phyloP scores from a whole-genome alignment of 305 asterid species.

The Solanum hybrid region DNA sequence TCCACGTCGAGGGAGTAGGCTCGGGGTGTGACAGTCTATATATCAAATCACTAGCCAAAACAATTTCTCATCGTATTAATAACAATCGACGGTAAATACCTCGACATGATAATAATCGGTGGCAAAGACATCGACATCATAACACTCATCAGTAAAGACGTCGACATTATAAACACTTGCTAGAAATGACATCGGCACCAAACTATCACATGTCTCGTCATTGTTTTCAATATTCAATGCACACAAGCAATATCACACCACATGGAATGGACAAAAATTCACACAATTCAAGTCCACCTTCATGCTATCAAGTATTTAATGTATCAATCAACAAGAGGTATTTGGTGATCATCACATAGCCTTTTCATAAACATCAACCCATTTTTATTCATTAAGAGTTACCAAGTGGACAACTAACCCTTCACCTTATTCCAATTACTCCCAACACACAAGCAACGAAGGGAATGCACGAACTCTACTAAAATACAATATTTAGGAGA shows the following conservation, averaged over 20 bases:
- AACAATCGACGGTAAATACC: neutral
- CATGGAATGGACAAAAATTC: neutral
- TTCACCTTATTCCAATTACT: neutral
- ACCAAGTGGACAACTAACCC: neutral
- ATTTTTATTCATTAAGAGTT: too few relatives aligned
- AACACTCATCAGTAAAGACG: neutral
- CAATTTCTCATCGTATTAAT: neutral
- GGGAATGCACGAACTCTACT: neutral
- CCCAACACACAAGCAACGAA: neutral
- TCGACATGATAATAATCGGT: neutral
- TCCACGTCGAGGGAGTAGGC: neutral
- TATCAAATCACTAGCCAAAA: neutral
- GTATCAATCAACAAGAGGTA: neutral
- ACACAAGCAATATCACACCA: neutral
- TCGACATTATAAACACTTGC: too few relatives aligned
- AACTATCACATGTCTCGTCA: neutral
- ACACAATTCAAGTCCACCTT: neutral
- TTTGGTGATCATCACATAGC: neutral
- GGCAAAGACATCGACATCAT: neutral
- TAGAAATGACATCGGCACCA: neutral
- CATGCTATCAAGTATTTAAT: neutral
- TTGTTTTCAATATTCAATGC: neutral
- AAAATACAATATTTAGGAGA: neutral
- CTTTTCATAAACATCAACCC: neutral
- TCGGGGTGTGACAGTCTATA: neutral